These are phyloP conservation scores for Gliomastix tumulicola DNA, from an alignment of 2,329 filamentous ascomycete genomes.

Conservation along the genomic window DNA sequence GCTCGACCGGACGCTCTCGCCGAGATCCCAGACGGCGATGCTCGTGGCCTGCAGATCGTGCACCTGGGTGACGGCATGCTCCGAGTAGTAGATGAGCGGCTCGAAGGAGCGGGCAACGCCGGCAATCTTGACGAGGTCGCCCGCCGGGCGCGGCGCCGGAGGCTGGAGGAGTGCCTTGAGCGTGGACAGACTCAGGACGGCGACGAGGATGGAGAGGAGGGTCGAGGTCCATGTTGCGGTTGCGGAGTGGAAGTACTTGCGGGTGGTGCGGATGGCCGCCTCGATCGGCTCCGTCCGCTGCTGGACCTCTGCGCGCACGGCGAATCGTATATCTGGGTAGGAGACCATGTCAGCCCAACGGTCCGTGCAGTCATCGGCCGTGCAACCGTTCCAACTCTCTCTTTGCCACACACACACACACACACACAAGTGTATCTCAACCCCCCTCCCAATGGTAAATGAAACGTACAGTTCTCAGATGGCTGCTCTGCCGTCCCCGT, in stretches of 20 bases:
- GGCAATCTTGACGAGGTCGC: constrained; percentile 83
- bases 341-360: too few species aligned
- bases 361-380: too few species aligned
- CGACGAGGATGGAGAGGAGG: constrained; percentile 52
- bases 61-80: constrained; percentile 80
- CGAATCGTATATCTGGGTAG: constrained; percentile 73
- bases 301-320: constrained; percentile 79
- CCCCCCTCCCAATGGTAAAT: too few species aligned
- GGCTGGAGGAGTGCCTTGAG: constrained; percentile 64
- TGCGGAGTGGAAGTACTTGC: constrained; percentile 48
- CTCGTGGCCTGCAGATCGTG: constrained; percentile 85
- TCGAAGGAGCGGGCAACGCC: constrained; percentile 87
- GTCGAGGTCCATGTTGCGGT: constrained; percentile 66
- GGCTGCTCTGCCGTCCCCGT: too few species aligned
- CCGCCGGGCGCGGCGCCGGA: constrained; percentile 35
- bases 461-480: constrained; percentile 48
- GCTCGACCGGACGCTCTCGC: constrained; percentile 79
- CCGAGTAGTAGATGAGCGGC: constrained; percentile 89
- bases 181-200: constrained; percentile 57
- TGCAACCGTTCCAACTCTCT: too few species aligned
- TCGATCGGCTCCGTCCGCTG: constrained; percentile 83
- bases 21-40: constrained; percentile 89
- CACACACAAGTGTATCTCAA: too few species aligned
- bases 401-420: too few species aligned
- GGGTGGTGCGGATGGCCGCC: constrained; percentile 57